These are phyloP conservation scores for Rhynchospora tenuis DNA, from an alignment of 176 grass and related monocot species.

Conservation along the genomic window DNA sequence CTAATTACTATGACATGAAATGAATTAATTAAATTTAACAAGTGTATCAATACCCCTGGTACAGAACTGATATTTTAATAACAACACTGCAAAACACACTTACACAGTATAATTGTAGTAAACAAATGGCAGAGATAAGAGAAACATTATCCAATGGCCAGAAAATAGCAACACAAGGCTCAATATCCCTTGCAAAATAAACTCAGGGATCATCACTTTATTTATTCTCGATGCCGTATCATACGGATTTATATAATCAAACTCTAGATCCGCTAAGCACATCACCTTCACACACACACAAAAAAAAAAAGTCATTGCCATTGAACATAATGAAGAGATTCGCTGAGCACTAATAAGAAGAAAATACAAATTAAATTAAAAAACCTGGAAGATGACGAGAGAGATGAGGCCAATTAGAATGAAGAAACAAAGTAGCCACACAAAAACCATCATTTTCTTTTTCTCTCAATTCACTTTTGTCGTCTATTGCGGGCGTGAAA, in stretches of 20 bases:
- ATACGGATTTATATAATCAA: constrained; percentile 94
- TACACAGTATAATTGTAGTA: constrained; percentile 89
- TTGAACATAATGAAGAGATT: constrained; percentile 19
- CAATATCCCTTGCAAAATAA: constrained; percentile 57
- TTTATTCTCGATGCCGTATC: constrained; percentile 87
- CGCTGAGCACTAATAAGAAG: not conserved
- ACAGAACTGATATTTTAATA: not conserved
- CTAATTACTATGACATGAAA: not conserved
- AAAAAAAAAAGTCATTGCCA: constrained; percentile 4
- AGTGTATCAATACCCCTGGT: not conserved
- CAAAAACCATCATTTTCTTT: constrained; percentile 63
- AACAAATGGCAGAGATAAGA: constrained; percentile 56
- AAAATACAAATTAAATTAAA: not conserved
- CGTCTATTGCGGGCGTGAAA: not conserved
- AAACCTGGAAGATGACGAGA: constrained; percentile 93
- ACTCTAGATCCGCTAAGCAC: constrained; percentile 94
- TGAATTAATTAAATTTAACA: too few relatives aligned
- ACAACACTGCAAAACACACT: constrained; percentile 23
- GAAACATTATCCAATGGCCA: constrained; percentile 89
- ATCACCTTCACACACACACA: constrained; percentile 60
- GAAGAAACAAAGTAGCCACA: constrained; percentile 91
- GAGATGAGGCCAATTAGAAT: constrained; percentile 75
- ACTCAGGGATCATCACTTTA: constrained; percentile 84
- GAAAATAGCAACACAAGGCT: constrained; percentile 67
- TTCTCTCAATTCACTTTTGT: not conserved